Percentiles rank a stretch among this genome's conserved stretches.
These are phyloP conservation scores for Aegilops longissima DNA, from an alignment of 176 grass and related monocot species.

Conservation along the genomic window DNA sequence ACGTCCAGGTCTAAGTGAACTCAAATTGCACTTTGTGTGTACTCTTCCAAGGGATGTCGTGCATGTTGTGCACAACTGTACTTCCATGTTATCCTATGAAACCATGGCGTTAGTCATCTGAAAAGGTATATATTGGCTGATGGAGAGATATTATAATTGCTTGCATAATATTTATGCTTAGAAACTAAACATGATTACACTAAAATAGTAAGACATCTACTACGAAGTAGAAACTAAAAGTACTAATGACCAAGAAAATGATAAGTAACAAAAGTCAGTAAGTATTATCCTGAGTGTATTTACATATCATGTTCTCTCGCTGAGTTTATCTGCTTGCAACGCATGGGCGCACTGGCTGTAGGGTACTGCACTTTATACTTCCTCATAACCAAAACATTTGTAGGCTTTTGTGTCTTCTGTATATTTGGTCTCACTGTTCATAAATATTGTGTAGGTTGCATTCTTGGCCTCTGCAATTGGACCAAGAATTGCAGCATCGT, in stretches of 20 bases:
- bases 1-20: not conserved
- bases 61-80: not conserved
- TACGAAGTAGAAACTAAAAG: not conserved
- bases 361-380: not conserved
- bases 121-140: not conserved
- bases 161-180: not conserved
- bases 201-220: not conserved
- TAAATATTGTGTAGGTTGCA: conserved; percentile 56
- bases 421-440: conserved; percentile 23
- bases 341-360: not conserved
- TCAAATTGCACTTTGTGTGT: not conserved
- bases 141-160: not conserved
- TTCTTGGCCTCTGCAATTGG: conserved; percentile 90
- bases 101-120: not conserved
- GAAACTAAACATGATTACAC: not conserved
- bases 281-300: not conserved
- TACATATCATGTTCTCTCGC: not conserved
- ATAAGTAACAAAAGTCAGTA: not conserved
- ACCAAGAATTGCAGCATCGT: conserved; percentile 95
- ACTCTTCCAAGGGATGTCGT: not conserved
- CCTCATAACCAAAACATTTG: conserved; percentile 3
- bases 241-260: not conserved
- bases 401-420: conserved; percentile 5
- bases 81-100: not conserved
- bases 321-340: not conserved